Percentiles rank a stretch among this genome's conserved stretches.
Evolutionary conservation across 1,284 basidiomycete genomes (phyloP).

Genomic region (Agaricales sp.): DNA sequence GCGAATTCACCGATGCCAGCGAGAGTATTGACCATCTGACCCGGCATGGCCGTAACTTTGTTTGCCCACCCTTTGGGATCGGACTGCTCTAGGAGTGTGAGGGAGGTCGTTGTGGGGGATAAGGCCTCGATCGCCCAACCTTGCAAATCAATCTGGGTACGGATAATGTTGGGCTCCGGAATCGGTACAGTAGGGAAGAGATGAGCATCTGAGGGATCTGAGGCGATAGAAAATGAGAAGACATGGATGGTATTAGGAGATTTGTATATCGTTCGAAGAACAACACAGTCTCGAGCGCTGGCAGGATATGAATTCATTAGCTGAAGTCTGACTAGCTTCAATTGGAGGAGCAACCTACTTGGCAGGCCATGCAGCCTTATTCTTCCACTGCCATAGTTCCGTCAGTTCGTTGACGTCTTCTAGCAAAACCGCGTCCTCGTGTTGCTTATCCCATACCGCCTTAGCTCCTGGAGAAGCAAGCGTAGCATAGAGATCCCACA

Average conservation of each 20-base stretch:
- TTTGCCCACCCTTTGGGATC: constrained; percentile 97
- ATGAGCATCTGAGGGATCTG: constrained; percentile 44
- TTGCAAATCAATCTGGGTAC: constrained; percentile 91
- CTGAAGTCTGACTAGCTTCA: no score
- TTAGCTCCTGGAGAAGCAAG: constrained; percentile 79
- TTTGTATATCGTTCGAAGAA: constrained; percentile 95
- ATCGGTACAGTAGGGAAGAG: constrained; percentile 64
- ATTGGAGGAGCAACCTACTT: constrained; percentile 45
- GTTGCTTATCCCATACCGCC: constrained; percentile 82
- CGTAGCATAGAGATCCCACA: constrained; percentile 94
- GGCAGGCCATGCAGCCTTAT: constrained; percentile 84
- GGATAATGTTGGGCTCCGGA: constrained; percentile 75
- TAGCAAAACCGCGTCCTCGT: constrained; percentile 77
- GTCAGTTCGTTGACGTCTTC: constrained; percentile 91
- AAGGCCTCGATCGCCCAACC: constrained; percentile 96
- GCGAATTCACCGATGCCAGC: constrained; percentile 91
- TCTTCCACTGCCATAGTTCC: constrained; percentile 86
- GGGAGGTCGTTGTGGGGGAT: constrained; percentile 89
- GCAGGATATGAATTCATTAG: constrained; percentile 6
- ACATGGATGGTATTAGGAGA: constrained; percentile 93
- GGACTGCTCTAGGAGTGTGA: constrained; percentile 93
- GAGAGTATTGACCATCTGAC: constrained; percentile 80
- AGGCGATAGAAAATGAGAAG: constrained; percentile 89
- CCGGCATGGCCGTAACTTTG: constrained; percentile 80
- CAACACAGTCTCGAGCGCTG: constrained; percentile 84